These are phyloP conservation scores for Plasmodium blacklocki DNA, from an alignment of 169 alveolate genomes.

Conservation along the genomic window DNA sequence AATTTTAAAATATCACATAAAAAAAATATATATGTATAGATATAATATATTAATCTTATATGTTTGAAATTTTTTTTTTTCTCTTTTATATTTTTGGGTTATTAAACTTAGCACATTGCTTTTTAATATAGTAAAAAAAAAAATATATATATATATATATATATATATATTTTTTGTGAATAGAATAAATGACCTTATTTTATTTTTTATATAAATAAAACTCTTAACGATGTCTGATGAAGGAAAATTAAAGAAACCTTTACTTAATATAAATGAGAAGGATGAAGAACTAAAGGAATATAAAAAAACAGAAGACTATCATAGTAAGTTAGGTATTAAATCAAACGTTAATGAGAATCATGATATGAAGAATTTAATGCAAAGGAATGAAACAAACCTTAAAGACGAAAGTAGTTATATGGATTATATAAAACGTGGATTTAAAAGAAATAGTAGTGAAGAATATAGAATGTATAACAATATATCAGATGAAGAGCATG, in stretches of 20 bases:
- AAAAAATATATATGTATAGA: too few relatives aligned
- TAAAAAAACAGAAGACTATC: constrained; percentile 11
- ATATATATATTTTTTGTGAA: not conserved
- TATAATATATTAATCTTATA: too few relatives aligned
- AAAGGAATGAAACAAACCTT: constrained; percentile 43
- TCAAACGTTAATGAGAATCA: constrained; percentile 15
- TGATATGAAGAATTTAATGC: constrained; percentile 45
- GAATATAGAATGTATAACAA: constrained; percentile 19
- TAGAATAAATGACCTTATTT: constrained; percentile 15
- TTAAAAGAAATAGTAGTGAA: constrained; percentile 38
- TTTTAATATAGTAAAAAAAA: not conserved
- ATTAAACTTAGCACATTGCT: too few relatives aligned
- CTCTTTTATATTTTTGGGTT: too few relatives aligned
- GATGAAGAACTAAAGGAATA: constrained; percentile 39
- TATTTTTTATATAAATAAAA: not conserved
- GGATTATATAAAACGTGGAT: constrained; percentile 41
- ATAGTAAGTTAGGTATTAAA: not conserved
- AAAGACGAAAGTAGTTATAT: constrained; percentile 31
- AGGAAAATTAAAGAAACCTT: constrained; percentile 38
- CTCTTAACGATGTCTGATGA: constrained; percentile 49
- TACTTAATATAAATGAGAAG: constrained; percentile 40
- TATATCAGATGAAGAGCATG: constrained; percentile 21
- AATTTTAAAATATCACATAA: too few relatives aligned
- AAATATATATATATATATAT: constrained; percentile 1
- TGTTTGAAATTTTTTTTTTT: too few relatives aligned